phyloP scores from a whole-genome alignment of 73 alveolate species.

The Paramecium pentaurelia region DNA sequence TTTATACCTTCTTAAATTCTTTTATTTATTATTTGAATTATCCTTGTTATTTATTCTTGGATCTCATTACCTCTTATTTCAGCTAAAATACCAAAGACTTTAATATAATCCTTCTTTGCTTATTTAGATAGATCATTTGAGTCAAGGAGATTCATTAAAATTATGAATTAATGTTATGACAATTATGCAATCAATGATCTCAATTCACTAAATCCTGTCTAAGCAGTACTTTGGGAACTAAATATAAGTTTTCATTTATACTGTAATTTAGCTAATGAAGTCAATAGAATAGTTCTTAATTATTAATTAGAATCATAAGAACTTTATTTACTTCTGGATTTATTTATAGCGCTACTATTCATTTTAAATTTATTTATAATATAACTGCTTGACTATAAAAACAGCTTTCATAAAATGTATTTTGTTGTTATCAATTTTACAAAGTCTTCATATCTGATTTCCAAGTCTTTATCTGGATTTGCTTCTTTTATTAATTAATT shows the following conservation, averaged over 20 bases:
- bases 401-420: constrained; percentile 1
- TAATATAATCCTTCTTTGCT: constrained; percentile 52
- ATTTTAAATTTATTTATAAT: background rate
- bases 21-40: constrained; percentile 34
- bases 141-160: background rate
- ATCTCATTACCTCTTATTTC: constrained; percentile 19
- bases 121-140: background rate
- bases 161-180: background rate
- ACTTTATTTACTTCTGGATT: background rate
- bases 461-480: constrained; percentile 13
- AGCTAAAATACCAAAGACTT: constrained; percentile 30
- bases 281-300: background rate
- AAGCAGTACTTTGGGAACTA: background rate
- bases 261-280: background rate
- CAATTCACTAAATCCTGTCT: constrained; percentile 4
- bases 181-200: background rate
- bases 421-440: constrained; percentile 36
- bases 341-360: background rate
- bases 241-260: background rate
- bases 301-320: background rate
- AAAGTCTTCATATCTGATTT: constrained; percentile 22
- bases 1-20: background rate
- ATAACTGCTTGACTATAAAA: background rate
- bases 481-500: constrained; percentile 69
- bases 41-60: constrained; percentile 29